Base-by-base conservation (phyloP, 148 eudicot species). In the Persicaria tinctoria region DNA sequence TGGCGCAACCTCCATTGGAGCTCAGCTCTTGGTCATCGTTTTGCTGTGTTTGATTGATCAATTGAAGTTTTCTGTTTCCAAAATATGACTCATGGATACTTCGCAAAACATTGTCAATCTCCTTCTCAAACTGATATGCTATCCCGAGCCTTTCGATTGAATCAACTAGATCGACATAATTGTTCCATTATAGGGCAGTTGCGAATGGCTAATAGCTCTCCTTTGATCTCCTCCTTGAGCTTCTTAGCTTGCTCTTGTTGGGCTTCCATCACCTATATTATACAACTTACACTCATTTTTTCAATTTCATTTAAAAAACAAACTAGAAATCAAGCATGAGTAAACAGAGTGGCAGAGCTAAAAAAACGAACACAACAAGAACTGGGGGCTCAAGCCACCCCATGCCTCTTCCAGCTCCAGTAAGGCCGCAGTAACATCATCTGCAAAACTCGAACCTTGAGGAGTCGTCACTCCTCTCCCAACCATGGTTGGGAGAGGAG, bases 321-420 rank as follows among this genome's bases (percentile, higher is more conserved):
- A 32, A 32, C 38, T 32, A 32, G 1, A 32, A 32, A 32, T 32
- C 38, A 32, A 32, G 38, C 1, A 32, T 32, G 38, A 32, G 38
- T 32, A 32, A 0, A 32, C 38, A 32, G 1, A 32, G 38, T 32
- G 38, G 38, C 38, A 32, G 38, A 32, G 38, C 38, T 32, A 32
- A 1, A 32, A 32, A 32, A 32, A 32, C 0, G 38, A 0, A 0
- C 0, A 32, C 1, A 0, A 32, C 1, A 1, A 1, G 38, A 32
- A 20, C 23, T 0, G 0, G 23, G 23, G 0, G 0, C 0, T 20
- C 23, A 20, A 0, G 0, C 0, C 0, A 20, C 0, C 0, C 0
- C 0, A 0, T 20, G 0, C 0, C 23, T 20, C 0, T 20, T 0
- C 0, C 0, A 20, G 0, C 0, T 0, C 0, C 23, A 0, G 0